These are phyloP conservation scores for Wickerhamomyces bovis DNA, from an alignment of 805 yeast genomes.

Conservation along the genomic window DNA sequence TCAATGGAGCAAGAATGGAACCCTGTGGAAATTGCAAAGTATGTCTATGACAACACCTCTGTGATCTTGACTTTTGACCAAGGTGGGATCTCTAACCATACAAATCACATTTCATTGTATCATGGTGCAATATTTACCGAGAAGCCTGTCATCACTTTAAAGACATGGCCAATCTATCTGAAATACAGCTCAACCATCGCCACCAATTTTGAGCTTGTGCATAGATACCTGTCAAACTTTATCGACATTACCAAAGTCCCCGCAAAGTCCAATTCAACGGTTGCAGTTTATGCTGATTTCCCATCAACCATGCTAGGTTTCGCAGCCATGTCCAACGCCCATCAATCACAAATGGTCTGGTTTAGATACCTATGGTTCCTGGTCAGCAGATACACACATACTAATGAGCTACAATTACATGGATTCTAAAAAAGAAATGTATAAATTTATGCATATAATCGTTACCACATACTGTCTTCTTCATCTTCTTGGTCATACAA, in stretches of 20 bases:
- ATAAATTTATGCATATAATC: not conserved
- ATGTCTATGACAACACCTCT: constrained; percentile 29
- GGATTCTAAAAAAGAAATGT: not conserved
- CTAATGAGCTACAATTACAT: constrained; percentile 51
- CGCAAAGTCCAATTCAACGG: constrained; percentile 4
- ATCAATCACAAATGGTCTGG: constrained; percentile 91
- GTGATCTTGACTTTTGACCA: constrained; percentile 75
- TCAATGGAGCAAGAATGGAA: constrained; percentile 69
- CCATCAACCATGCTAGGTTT: constrained; percentile 30
- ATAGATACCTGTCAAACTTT: not conserved
- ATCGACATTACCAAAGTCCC: not conserved
- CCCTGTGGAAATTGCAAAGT: constrained; percentile 30
- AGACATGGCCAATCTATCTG: constrained; percentile 28
- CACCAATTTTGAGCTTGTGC: constrained; percentile 9
- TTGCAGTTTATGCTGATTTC: constrained; percentile 31
- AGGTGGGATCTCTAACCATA: constrained; percentile 76
- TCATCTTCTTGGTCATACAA: constrained; percentile 28
- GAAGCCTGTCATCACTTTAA: constrained; percentile 23
- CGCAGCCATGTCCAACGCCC: constrained; percentile 77
- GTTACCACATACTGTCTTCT: constrained; percentile 25
- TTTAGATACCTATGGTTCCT: constrained; percentile 85
- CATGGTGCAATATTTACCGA: constrained; percentile 31
- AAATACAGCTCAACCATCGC: constrained; percentile 43
- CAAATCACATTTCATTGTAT: constrained; percentile 72
- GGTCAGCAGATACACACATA: constrained; percentile 68